phyloP scores from a whole-genome alignment of 306 rosid species.

The Astragalus membranaceus region DNA sequence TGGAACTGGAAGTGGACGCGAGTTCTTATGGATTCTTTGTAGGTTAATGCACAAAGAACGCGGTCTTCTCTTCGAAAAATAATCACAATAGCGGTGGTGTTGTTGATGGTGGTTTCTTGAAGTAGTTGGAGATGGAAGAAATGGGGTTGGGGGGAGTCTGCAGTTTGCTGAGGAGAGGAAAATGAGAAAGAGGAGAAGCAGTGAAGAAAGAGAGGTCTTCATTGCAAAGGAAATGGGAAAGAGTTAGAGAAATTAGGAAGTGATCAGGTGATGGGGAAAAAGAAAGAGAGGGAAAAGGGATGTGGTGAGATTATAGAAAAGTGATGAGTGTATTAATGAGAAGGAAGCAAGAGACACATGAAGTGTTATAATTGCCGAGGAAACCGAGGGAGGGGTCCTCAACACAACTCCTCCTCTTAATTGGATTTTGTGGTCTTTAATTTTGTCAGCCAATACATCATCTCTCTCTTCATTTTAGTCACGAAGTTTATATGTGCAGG shows the following conservation, averaged over 20 bases:
- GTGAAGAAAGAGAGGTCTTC: conserved; percentile 54
- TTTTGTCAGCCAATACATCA: conserved; percentile 19
- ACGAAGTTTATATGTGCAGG: conserved; percentile 29
- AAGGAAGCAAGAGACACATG: conserved; percentile 63
- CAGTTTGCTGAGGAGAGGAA: conserved; percentile 17
- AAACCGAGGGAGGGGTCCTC: conserved; percentile 24
- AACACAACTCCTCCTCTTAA: conserved; percentile 14
- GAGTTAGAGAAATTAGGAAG: background rate
- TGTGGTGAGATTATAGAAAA: conserved; percentile 12
- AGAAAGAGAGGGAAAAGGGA: background rate
- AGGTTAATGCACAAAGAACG: conserved; percentile 68
- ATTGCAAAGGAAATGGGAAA: conserved; percentile 14
- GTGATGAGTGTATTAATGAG: conserved; percentile 29
- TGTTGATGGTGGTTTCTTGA: conserved; percentile 26
- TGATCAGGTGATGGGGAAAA: background rate
- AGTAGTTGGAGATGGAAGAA: background rate
- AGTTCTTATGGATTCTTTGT: conserved; percentile 27
- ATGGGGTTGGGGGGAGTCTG: background rate
- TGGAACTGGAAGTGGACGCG: conserved; percentile 7
- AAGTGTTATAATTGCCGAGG: conserved; percentile 34
- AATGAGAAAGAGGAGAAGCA: conserved; percentile 22
- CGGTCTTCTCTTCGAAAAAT: conserved; percentile 38
- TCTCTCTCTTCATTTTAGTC: conserved; percentile 24
- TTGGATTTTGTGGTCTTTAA: background rate
- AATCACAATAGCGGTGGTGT: conserved; percentile 31